These are phyloP conservation scores for Penicillium roqueforti DNA, from an alignment of 495 filamentous ascomycete genomes.

Conservation along the genomic window DNA sequence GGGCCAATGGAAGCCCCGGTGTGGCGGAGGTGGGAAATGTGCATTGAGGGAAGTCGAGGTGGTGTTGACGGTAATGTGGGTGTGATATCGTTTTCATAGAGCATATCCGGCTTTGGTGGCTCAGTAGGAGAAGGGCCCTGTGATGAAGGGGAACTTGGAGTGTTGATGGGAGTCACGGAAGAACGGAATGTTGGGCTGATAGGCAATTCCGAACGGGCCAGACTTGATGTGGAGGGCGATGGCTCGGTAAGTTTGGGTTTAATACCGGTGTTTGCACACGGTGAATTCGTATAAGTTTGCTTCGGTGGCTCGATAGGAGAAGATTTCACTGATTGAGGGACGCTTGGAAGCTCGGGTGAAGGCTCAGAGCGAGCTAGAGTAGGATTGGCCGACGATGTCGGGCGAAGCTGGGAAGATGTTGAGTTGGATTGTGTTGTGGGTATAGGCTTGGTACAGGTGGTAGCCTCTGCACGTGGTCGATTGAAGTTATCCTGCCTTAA, in stretches of 20 bases:
- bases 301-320: not conserved
- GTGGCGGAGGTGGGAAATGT: not conserved
- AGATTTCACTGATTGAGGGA: not conserved
- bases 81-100: not conserved
- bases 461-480: not conserved
- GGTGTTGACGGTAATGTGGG: not conserved
- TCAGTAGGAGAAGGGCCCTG: not conserved
- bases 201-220: not conserved
- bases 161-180: not conserved
- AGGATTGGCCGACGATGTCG: constrained; percentile 27
- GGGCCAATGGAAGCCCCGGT: not conserved
- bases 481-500: not conserved
- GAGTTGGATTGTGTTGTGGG: constrained; percentile 8
- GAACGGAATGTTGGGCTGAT: not conserved
- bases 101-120: not conserved
- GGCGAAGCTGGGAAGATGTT: constrained; percentile 15
- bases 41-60: not conserved
- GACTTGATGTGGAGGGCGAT: not conserved
- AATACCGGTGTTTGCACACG: not conserved
- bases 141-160: not conserved
- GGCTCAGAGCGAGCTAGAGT: constrained; percentile 11
- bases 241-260: not conserved
- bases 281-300: not conserved
- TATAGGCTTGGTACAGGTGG: not conserved
- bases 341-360: not conserved